Evolutionary conservation across 2,329 filamentous ascomycete genomes (phyloP), one percentile per base, ranked within the genome.

Genomic region (Emmonsia crescens): DNA sequence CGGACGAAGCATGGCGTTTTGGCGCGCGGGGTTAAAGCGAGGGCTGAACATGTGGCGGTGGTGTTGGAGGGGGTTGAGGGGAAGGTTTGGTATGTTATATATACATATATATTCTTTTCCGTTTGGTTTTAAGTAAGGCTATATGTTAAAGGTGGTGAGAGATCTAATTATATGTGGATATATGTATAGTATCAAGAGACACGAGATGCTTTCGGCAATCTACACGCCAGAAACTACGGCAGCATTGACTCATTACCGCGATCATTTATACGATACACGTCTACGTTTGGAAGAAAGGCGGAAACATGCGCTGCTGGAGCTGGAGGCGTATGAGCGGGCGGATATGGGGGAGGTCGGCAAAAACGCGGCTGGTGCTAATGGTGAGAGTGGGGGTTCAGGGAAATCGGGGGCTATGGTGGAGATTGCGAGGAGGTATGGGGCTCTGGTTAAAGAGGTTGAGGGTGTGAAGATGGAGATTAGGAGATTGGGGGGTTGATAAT

Each of bases 341-440:
- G 71, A 71, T 49, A 52, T 57, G 16, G 62, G 49, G 27, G 48
- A 33, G 46, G 44, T 27, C 12, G 46, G 46, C 5, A 29, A 29
- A 27, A 8, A 10, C 14, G 21, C n/a, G 55, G 40, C 31, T 54
- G 57, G 38, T 44, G 56, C 24, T 48, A 56, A 33, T 40, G 52
- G 24, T 29, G 62, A 58, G 49, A 29, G 48, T 56, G 44, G 54
- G 31, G 66, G 62, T 38, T 33, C 38, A 16, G 40, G 31, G 66
- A 65, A 54, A 64, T 64, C 59, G 21, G 69, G 67, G 6, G 67
- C 71, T 0, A 72, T 78, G 65, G 64, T 63, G 36, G 72, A 73
- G 60, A 72, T 78, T 61, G 72, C 75, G 33, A 71, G 68, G 52
- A 70, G 71, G 48, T 78, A 77, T 68, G 72, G 71, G 4, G 62